phyloP scores from a whole-genome alignment of 1,139 yeast species.

The Debaryomycetaceae sp. region DNA sequence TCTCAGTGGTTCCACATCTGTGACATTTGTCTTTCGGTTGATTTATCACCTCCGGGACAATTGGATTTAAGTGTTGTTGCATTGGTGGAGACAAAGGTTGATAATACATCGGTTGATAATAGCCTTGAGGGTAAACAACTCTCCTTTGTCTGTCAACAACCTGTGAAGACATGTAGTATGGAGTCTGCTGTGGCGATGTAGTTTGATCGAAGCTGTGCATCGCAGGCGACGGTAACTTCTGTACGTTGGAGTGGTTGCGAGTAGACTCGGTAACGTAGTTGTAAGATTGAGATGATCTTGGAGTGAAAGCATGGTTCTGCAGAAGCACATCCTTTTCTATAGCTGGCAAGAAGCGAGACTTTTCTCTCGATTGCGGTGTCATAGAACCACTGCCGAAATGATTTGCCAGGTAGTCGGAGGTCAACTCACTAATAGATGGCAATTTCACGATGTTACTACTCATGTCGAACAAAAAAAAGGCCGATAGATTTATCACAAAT shows the following conservation, averaged over 20 bases:
- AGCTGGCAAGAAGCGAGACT: not conserved
- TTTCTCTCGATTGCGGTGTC: constrained; percentile 1
- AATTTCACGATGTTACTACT: constrained; percentile 16
- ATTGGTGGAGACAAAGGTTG: constrained; percentile 1
- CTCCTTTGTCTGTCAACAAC: not conserved
- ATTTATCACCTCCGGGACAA: constrained; percentile 31
- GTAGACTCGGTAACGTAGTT: not conserved
- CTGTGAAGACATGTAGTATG: constrained; percentile 8
- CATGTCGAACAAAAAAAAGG: not conserved
- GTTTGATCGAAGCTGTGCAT: not conserved
- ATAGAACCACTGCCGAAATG: not conserved
- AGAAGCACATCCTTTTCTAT: not conserved
- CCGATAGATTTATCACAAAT: not conserved
- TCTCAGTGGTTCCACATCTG: constrained; percentile 70
- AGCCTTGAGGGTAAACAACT: constrained; percentile 7
- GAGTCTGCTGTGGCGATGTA: not conserved
- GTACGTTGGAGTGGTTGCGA: not conserved
- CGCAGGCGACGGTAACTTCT: constrained; percentile 12
- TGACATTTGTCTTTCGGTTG: constrained; percentile 37
- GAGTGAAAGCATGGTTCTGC: not conserved
- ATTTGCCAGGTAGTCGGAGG: constrained; percentile 14
- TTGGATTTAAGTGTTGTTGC: constrained; percentile 4
- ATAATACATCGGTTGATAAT: constrained; percentile 12
- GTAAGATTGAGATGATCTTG: not conserved
- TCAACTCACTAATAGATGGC: constrained; percentile 36